Conservation (phyloP, 179 eudicot genomes). For the Corrigiola litoralis region DNA sequence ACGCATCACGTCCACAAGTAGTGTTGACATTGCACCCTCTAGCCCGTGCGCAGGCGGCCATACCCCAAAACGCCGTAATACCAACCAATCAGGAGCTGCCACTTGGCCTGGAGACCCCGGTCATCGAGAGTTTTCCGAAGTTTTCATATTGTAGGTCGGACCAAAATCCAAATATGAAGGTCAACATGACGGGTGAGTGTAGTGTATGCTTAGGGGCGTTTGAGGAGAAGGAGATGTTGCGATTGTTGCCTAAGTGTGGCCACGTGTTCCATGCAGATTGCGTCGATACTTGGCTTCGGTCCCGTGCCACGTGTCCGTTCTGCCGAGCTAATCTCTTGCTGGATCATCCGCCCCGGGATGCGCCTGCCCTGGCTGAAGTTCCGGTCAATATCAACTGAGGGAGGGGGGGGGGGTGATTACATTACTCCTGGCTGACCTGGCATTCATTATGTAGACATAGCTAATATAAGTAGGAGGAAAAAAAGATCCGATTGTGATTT, state of each 20-base stretch:
- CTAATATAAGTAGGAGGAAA: too few species aligned
- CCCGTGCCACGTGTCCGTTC: conserved; percentile 56
- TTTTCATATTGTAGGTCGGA: not conserved
- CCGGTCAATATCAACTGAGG: not conserved
- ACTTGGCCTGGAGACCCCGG: conserved; percentile 13
- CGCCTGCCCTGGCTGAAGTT: conserved; percentile 5
- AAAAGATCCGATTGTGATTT: too few species aligned
- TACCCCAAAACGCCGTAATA: not conserved
- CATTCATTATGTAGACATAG: too few species aligned
- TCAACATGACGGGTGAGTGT: conserved; percentile 26
- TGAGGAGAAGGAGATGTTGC: conserved; percentile 41
- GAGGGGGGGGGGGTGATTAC: too few species aligned
- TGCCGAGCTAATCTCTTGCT: conserved; percentile 18
- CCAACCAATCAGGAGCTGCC: conserved; percentile 1
- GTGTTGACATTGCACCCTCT: too few species aligned
- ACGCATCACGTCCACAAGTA: not conserved
- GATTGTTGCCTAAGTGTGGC: conserved; percentile 50
- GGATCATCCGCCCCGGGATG: not conserved
- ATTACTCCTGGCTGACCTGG: too few species aligned
- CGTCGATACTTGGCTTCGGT: conserved; percentile 48
- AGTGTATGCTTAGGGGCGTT: conserved; percentile 52
- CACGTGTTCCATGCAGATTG: conserved; percentile 64
- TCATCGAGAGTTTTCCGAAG: conserved; percentile 17
- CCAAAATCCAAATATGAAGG: not conserved
- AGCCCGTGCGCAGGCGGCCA: too few species aligned